Conservation (phyloP, 2,329 filamentous ascomycete genomes). For the Lasiodiplodia citricola region DNA sequence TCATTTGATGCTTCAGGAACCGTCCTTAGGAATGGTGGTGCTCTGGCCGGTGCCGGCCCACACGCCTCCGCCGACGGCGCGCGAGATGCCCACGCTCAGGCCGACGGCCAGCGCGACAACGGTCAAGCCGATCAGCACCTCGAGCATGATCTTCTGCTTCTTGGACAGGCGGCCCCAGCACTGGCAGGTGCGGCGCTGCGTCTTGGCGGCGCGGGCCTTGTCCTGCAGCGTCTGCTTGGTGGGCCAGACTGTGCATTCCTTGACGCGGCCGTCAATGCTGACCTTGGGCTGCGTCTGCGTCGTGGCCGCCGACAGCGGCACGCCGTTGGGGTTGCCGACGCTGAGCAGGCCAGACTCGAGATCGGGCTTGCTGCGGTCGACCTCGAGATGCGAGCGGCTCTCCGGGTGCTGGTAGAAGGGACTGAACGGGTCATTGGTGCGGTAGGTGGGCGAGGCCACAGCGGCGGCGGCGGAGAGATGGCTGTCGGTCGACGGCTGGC, state of each 20-base stretch:
- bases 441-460: conserved; percentile 29
- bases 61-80: conserved; percentile 55
- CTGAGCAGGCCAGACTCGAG: conserved; percentile 42
- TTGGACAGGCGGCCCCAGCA: conserved; percentile 49
- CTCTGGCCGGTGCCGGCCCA: conserved; percentile 48
- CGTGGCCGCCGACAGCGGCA: conserved; percentile 44
- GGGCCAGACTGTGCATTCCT: conserved; percentile 60
- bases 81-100: conserved; percentile 55
- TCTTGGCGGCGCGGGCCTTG: conserved; percentile 43
- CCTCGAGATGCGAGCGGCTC: conserved; percentile 25
- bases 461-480: not conserved
- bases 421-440: conserved; percentile 49
- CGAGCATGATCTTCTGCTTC: conserved; percentile 51
- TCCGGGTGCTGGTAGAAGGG: conserved; percentile 56
- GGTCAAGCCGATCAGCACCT: conserved; percentile 53
- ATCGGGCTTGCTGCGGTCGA: conserved; percentile 23
- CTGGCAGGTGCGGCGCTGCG: conserved; percentile 46
- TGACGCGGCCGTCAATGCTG: conserved; percentile 49
- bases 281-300: conserved; percentile 46
- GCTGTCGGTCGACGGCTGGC: conserved; percentile 23
- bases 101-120: conserved; percentile 54
- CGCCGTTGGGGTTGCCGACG: conserved; percentile 47
- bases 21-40: conserved; percentile 37
- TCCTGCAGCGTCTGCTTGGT: conserved; percentile 54
- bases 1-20: conserved; percentile 8